These are phyloP conservation scores for Cladosporium colombiae DNA, from an alignment of 2,329 filamentous ascomycete species.

Conservation along the genomic window DNA sequence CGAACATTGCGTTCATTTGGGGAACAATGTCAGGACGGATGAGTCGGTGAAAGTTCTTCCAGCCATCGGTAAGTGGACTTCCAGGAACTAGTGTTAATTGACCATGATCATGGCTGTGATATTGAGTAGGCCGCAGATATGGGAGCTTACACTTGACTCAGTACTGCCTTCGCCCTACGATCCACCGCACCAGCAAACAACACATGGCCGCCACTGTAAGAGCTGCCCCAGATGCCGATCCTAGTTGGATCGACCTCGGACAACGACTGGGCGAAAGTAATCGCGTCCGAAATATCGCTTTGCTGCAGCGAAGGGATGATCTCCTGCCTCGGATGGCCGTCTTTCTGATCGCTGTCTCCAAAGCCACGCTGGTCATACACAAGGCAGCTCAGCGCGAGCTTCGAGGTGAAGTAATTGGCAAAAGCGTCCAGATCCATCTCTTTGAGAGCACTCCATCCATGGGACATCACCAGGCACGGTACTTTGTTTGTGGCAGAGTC, in stretches of 20 bases:
- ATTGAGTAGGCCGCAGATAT: background rate
- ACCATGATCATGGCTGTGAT: background rate
- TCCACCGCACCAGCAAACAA: constrained; percentile 43
- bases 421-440: constrained; percentile 30
- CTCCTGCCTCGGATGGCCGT: constrained; percentile 36
- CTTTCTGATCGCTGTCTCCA: constrained; percentile 34
- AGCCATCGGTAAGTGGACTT: constrained; percentile 33
- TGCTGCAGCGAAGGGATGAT: constrained; percentile 37
- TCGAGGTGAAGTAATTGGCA: constrained; percentile 24
- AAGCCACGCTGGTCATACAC: constrained; percentile 41
- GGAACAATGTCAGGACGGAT: constrained; percentile 37
- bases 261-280: constrained; percentile 40
- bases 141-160: constrained; percentile 40
- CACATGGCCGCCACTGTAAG: constrained; percentile 44
- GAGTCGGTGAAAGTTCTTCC: constrained; percentile 39
- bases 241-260: constrained; percentile 36
- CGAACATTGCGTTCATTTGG: constrained; percentile 31
- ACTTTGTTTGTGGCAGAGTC: constrained; percentile 14
- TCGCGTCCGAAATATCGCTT: constrained; percentile 41
- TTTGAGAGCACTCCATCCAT: constrained; percentile 26
- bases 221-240: constrained; percentile 43
- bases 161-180: constrained; percentile 43
- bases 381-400: constrained; percentile 34
- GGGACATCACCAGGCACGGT: constrained; percentile 25
- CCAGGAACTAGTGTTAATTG: background rate